These are phyloP conservation scores for Phaffia australis DNA, from an alignment of 768 basidiomycete genomes.

Conservation along the genomic window DNA sequence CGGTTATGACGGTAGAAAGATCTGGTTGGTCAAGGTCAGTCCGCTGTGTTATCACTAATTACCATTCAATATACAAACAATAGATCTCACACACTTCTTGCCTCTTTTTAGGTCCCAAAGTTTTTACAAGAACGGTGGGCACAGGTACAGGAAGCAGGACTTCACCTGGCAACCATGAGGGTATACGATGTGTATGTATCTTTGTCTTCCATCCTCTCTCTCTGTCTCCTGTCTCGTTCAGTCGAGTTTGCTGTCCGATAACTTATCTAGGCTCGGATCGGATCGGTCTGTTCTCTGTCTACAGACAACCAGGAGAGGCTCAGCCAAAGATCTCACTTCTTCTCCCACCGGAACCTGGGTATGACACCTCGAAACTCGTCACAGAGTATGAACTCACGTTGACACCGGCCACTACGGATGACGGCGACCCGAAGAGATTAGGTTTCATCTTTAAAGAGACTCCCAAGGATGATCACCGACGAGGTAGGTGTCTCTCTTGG, in stretches of 20 bases:
- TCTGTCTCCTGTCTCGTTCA: conserved; percentile 36
- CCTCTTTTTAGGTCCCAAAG: conserved; percentile 58
- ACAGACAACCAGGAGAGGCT: conserved; percentile 25
- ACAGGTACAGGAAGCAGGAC: conserved; percentile 58
- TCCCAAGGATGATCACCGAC: not conserved
- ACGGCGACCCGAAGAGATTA: not conserved
- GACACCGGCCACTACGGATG: conserved; percentile 29
- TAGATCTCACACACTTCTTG: not conserved
- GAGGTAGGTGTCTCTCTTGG: conserved; percentile 15
- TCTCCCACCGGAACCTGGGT: conserved; percentile 42
- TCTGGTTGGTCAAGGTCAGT: conserved; percentile 27
- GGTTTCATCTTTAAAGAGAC: conserved; percentile 16
- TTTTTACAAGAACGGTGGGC: conserved; percentile 79
- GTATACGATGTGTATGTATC: conserved; percentile 49
- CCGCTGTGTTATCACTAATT: not conserved
- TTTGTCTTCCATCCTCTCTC: not conserved
- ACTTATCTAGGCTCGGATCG: conserved; percentile 26
- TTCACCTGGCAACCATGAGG: conserved; percentile 73
- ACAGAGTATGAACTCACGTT: conserved; percentile 81
- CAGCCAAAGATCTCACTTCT: conserved; percentile 28
- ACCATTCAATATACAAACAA: not conserved
- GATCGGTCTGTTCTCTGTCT: not conserved
- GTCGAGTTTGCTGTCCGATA: conserved; percentile 20
- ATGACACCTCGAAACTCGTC: conserved; percentile 34
- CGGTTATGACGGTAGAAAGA: conserved; percentile 19